phyloP scores from a whole-genome alignment of 768 basidiomycete species.

The Cystobasidium onofrii region DNA sequence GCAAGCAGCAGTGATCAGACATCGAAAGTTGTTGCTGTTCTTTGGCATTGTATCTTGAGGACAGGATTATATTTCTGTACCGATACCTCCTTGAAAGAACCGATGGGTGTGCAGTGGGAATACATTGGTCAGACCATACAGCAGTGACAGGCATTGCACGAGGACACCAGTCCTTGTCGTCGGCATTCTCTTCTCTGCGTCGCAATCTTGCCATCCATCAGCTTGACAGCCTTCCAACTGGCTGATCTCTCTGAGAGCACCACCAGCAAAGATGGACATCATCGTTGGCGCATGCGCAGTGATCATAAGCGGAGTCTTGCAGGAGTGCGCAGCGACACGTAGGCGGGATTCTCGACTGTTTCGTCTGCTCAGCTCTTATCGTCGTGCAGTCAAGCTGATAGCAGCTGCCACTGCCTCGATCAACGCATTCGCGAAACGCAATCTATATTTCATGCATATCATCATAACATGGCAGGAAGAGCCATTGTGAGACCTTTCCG shows the following conservation, averaged over 20 bases:
- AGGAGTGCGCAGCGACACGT: not conserved
- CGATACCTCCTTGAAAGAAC: no score
- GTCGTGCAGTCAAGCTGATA: not conserved
- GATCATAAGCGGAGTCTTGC: not conserved
- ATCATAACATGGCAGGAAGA: not conserved
- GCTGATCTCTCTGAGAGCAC: not conserved
- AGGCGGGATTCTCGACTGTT: not conserved
- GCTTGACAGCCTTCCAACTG: not conserved
- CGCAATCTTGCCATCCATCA: not conserved
- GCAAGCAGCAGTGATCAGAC: no score
- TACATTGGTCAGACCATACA: no score
- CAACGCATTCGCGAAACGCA: no score
- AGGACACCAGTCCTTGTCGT: no score
- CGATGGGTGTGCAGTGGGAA: no score
- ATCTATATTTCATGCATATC: no score
- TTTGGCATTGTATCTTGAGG: no score
- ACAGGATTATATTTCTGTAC: no score
- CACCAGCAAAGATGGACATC: not conserved
- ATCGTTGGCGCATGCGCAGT: not conserved
- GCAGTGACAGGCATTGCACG: no score
- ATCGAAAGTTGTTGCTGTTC: no score
- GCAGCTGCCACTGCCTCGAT: not conserved
- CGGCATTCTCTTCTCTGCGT: no score
- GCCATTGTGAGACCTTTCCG: not conserved
- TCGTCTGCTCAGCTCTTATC: not conserved